phyloP scores from a whole-genome alignment of 306 rosid species.

The Spatholobus suberectus region DNA sequence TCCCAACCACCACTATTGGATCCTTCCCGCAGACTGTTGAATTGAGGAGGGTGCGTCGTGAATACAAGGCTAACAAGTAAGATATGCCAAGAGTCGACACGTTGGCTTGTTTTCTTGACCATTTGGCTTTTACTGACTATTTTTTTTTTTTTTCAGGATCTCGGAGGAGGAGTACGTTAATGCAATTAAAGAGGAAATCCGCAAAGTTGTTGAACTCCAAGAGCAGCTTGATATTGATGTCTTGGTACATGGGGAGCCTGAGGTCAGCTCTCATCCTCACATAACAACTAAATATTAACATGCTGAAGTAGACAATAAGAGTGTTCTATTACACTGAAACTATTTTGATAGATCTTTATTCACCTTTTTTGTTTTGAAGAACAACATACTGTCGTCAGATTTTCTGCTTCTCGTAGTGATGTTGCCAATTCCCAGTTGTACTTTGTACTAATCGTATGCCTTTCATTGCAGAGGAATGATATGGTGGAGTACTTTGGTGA shows the following conservation, averaged over 20 bases:
- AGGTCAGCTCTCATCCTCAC: conserved; percentile 60
- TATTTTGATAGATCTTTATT: not conserved
- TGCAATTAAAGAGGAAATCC: conserved; percentile 77
- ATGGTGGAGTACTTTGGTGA: conserved; percentile 96
- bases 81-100: conserved; percentile 34
- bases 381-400: not conserved
- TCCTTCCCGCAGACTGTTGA: conserved; percentile 93
- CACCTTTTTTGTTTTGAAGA: not conserved
- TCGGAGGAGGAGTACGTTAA: conserved; percentile 79
- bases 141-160: conserved; percentile 52
- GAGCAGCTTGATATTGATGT: conserved; percentile 91
- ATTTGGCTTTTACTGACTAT: conserved; percentile 8
- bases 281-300: not conserved
- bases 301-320: not conserved
- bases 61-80: conserved; percentile 86
- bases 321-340: not conserved
- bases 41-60: conserved; percentile 89
- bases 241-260: conserved; percentile 91
- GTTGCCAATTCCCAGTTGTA: not conserved
- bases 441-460: conserved; percentile 35
- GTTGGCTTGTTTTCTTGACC: conserved; percentile 24
- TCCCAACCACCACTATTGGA: conserved; percentile 91
- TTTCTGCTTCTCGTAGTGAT: not conserved
- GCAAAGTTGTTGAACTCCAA: conserved; percentile 78
- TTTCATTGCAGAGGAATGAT: conserved; percentile 77